Conservation (phyloP, 768 basidiomycete species). For the Dacryopinax primogenitus region DNA sequence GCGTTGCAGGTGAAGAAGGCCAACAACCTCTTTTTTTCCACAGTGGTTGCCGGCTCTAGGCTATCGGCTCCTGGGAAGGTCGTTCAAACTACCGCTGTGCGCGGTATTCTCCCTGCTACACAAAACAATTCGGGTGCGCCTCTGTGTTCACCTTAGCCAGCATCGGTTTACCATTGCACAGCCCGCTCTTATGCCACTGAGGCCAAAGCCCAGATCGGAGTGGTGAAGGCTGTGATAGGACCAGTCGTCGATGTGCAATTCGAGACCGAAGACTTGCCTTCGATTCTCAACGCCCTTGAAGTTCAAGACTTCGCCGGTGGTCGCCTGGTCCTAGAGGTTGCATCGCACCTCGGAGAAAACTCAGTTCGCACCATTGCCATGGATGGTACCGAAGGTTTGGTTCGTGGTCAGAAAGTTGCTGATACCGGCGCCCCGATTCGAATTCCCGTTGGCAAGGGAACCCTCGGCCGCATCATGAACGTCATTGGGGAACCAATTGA, state of each 20-base stretch:
- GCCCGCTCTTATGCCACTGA: slow-evolving; percentile 88
- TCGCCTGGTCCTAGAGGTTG: slow-evolving; percentile 97
- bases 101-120: slow-evolving; percentile 30
- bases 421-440: slow-evolving; percentile 94
- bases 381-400: slow-evolving; percentile 99
- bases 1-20: slow-evolving; percentile 62
- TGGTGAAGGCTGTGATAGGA: slow-evolving; percentile 98
- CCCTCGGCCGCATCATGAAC: slow-evolving; percentile 99
- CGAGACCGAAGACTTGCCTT: slow-evolving; percentile 84
- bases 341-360: slow-evolving; percentile 97
- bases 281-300: slow-evolving; percentile 98
- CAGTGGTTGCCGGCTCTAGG: slow-evolving; percentile 47
- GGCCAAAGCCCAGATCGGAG: slow-evolving; percentile 55
- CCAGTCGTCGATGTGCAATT: slow-evolving; percentile 99
- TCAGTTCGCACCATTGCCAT: slow-evolving; percentile 99
- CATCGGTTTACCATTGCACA: slow-evolving; percentile 24
- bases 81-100: slow-evolving; percentile 24
- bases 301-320: slow-evolving; percentile 88
- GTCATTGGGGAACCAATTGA: slow-evolving; percentile 99
- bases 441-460: slow-evolving; percentile 89
- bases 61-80: not conserved
- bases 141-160: slow-evolving; percentile 6
- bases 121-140: slow-evolving; percentile 38
- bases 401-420: slow-evolving; percentile 92
- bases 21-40: slow-evolving; percentile 69